Base-by-base conservation (phyloP, 805 yeast species). In the Myxozyma neglecta region DNA sequence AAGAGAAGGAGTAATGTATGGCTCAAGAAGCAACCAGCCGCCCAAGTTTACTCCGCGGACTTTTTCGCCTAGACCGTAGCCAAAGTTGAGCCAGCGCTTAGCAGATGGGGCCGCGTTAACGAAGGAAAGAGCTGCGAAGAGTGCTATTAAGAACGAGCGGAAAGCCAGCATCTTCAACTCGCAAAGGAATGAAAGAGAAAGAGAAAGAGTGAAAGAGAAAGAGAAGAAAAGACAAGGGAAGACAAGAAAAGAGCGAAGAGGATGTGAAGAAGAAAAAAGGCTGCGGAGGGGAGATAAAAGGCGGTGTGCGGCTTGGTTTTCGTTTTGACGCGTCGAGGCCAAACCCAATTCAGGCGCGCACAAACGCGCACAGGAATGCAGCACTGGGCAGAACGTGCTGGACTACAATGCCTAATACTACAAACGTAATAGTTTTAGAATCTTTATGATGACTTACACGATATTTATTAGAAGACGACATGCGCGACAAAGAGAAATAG, bases 1-100 rank as follows among this genome's bases (percentile, higher is more conserved):
- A 45, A 89, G 73, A 0, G 91, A 83, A 5, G 96, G 97, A 0
- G 90, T 88, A 71, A 90, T 90, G 74, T 61, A 64, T 1, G 97
- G 90, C 75, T 90, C 97, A 47, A 90, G 76, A 1, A 90, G 90
- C 54, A 90, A 80, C 97, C 97, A 90, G 50, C 96, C 96, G 65
- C 97, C 97, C 37, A 90, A 75, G 71, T 88, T 87, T 53, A 90
- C 90, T 69, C 93, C 93, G 49, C 78, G 70, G 48, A 78, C 63
- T 45, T 65, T 65, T n/a, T 65, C 67, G 20, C 65, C 46, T 18
- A 54, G 61, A 57, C 63, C 65, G 56, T 63, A 63, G 42, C 67
- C 67, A 42, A 60, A 64, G 51, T 64, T 63, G 57, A 64, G 61
- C 66, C 66, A 64, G 44, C 67, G 66, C 8, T 42, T 37, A 29